Base-by-base conservation (phyloP, 768 basidiomycete species). In the Lactifluus rugatus region DNA sequence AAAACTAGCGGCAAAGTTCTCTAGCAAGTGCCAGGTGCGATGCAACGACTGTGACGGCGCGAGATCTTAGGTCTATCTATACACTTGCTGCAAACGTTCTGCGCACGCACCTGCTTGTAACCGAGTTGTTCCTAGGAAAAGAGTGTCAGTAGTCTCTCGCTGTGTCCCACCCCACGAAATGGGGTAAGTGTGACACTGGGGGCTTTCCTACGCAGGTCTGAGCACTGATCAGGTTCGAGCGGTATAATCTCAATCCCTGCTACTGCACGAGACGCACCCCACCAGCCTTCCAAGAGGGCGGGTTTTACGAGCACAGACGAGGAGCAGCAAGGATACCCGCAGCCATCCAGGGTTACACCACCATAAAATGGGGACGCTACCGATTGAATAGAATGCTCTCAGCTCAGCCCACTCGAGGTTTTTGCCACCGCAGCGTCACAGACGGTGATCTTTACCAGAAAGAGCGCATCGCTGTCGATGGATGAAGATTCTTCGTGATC, bases 191-290 rank as follows among this genome's bases (percentile, higher is more conserved):
- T 66, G 74, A 85, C 76, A 81, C 86, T 86, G 81, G 77, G 76
- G 87, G 86, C 86, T 89, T 93, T 89, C 89, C 90, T 92, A 89
- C 91, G 92, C 91, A 91, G 89, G 88, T 90, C 79, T 92, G 80
- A 90, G 82, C 87, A 79, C 89, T 91, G 86, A 80, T 89, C 92
- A 93, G 89, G 91, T 93, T 93, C 88, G 73, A 82, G 84, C 92
- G 90, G 91, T 93, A 82, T 93, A 60, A 88, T 93, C 92, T 94
- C 91, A 93, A 91, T 73, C 89, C 81, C 74, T 71, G 73, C 72
- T 44, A 19, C 71, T 64, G 58, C 57, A 63, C 52, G 56, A 65
- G 65, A 61, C 62, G 65, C 67, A 64, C 65, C 48, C 65, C 59
- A 64, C 62, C 59, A 62, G 62, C 65, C 66, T 48, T 48, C 58